Conservation (phyloP, 2,329 filamentous ascomycete species). For the Botrytis aclada region DNA sequence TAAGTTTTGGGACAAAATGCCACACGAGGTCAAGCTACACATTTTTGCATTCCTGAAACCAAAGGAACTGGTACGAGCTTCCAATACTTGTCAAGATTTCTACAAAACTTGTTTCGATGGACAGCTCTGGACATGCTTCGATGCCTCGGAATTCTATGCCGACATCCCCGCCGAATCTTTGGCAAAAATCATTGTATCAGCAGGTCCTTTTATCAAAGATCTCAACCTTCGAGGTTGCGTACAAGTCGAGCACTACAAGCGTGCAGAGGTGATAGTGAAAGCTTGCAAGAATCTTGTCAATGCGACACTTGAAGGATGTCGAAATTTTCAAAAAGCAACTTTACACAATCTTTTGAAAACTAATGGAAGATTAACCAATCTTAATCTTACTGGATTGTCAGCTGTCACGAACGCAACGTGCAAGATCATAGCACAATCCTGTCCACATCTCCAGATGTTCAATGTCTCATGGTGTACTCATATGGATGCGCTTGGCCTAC, state of each 20-base stretch:
- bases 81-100: slow-evolving; percentile 74
- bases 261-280: slow-evolving; percentile 72
- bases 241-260: slow-evolving; percentile 80
- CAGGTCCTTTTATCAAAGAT: slow-evolving; percentile 86
- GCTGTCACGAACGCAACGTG: slow-evolving; percentile 81
- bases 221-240: slow-evolving; percentile 89
- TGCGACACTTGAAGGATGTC: slow-evolving; percentile 84
- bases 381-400: slow-evolving; percentile 81
- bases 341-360: slow-evolving; percentile 71
- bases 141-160: slow-evolving; percentile 81
- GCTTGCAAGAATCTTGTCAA: slow-evolving; percentile 84
- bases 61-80: slow-evolving; percentile 75
- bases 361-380: slow-evolving; percentile 74
- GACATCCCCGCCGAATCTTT: slow-evolving; percentile 82
- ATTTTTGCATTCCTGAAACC: slow-evolving; percentile 75
- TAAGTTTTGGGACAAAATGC: slow-evolving; percentile 78
- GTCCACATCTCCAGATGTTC: slow-evolving; percentile 75
- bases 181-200: slow-evolving; percentile 77
- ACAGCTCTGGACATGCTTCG: slow-evolving; percentile 84
- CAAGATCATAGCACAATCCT: slow-evolving; percentile 79
- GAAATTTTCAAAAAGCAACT: slow-evolving; percentile 74
- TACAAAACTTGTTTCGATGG: slow-evolving; percentile 87
- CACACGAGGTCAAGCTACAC: slow-evolving; percentile 75
- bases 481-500: slow-evolving; percentile 74
- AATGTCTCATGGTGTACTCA: slow-evolving; percentile 94